Conservation (phyloP, 2,329 filamentous ascomycete species). For the Cladosporium colombiae region DNA sequence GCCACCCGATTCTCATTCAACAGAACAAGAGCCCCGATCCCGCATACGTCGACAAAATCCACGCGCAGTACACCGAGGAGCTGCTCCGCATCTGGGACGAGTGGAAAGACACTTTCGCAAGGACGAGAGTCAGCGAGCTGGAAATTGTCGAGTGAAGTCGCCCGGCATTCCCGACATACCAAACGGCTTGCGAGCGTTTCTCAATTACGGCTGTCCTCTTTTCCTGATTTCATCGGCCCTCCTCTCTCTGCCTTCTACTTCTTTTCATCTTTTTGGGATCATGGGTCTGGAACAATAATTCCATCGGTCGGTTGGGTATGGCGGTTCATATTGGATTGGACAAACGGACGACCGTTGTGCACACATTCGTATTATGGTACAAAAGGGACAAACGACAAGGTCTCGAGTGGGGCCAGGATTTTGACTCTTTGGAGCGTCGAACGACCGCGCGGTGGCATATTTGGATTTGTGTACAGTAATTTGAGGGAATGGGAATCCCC, state of each 20-base stretch:
- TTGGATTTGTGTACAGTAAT: neutral
- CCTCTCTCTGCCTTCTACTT: no score
- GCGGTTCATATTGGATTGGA: no score
- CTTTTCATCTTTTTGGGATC: neutral
- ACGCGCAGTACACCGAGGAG: slow-evolving; percentile 75
- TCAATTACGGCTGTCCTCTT: no score
- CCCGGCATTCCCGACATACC: no score
- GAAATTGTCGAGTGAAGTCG: slow-evolving; percentile 60
- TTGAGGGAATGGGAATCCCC: neutral
- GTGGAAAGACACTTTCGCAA: slow-evolving; percentile 75
- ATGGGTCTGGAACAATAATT: neutral
- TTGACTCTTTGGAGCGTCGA: neutral
- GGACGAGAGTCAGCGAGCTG: slow-evolving; percentile 63
- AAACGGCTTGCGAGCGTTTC: neutral
- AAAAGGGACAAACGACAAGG: neutral
- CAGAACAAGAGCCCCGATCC: slow-evolving; percentile 66
- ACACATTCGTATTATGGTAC: neutral
- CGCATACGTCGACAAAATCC: slow-evolving; percentile 76
- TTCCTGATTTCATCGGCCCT: no score
- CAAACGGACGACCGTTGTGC: neutral
- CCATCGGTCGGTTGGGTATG: no score
- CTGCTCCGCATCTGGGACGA: slow-evolving; percentile 71
- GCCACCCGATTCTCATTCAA: slow-evolving; percentile 73
- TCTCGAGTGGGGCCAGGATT: neutral
- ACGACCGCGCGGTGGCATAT: neutral